Evolutionary conservation across 805 yeast genomes (phyloP).

Genomic region (Candida multigemmis): DNA sequence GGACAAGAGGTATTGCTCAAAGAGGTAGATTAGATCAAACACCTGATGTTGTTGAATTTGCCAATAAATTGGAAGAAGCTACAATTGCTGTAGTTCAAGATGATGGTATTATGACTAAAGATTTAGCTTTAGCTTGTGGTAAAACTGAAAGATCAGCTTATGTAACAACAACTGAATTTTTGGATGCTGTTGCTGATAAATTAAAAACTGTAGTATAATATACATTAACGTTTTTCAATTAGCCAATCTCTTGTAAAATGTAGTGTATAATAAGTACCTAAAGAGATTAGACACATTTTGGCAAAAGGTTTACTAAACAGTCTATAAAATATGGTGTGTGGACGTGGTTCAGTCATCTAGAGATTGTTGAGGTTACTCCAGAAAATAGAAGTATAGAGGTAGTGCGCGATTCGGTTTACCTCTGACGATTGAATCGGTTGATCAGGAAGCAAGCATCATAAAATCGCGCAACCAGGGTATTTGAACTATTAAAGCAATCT

Average conservation of each 20-base stretch:
- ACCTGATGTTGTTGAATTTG: slow-evolving; percentile 62
- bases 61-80: slow-evolving; percentile 53
- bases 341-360: not conserved
- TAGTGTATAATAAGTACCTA: slow-evolving; percentile 9
- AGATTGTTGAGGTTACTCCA: too few species aligned
- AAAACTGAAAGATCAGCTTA: slow-evolving; percentile 50
- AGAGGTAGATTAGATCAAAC: slow-evolving; percentile 72
- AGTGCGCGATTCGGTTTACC: too few species aligned
- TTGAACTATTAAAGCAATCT: too few species aligned
- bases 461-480: too few species aligned
- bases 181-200: slow-evolving; percentile 66
- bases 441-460: too few species aligned
- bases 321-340: slow-evolving; percentile 7
- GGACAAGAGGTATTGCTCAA: slow-evolving; percentile 79
- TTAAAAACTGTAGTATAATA: slow-evolving; percentile 16
- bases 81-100: slow-evolving; percentile 65
- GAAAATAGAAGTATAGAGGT: too few species aligned
- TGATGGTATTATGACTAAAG: slow-evolving; percentile 78
- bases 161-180: slow-evolving; percentile 68
- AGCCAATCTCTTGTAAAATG: slow-evolving; percentile 5
- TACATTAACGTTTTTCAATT: too few species aligned
- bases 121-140: slow-evolving; percentile 66
- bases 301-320: slow-evolving; percentile 9
- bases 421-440: too few species aligned
- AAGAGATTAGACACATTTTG: slow-evolving; percentile 7